Conservation (phyloP, 1,139 yeast genomes). For the Pneumocystis murina region DNA sequence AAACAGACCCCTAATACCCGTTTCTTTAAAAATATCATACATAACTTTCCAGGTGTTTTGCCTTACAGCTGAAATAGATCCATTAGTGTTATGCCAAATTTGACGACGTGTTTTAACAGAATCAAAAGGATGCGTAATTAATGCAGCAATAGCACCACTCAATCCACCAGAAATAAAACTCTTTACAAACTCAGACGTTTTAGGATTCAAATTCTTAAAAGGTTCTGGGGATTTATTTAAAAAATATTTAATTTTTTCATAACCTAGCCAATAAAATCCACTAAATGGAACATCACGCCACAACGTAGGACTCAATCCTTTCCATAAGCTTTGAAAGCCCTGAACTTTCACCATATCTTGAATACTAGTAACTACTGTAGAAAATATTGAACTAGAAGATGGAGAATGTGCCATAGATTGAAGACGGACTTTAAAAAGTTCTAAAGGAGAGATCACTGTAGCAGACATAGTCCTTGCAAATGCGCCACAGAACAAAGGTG, state of each 20-base stretch:
- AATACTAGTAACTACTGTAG: conserved; percentile 33
- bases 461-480: conserved; percentile 75
- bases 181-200: conserved; percentile 46
- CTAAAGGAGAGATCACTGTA: conserved; percentile 73
- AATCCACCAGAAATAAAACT: conserved; percentile 74
- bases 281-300: conserved; percentile 98
- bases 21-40: conserved; percentile 44
- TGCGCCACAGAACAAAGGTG: conserved; percentile 78
- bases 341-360: conserved; percentile 35
- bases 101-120: conserved; percentile 93
- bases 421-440: conserved; percentile 68
- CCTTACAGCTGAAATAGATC: conserved; percentile 2
- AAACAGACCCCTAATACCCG: conserved; percentile 65
- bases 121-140: conserved; percentile 85
- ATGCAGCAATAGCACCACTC: conserved; percentile 75
- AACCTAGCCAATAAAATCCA: conserved; percentile 86
- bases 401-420: conserved; percentile 39
- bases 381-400: conserved; percentile 6
- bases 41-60: conserved; percentile 50
- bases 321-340: conserved; percentile 59
- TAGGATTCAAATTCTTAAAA: conserved; percentile 22
- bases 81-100: conserved; percentile 29
- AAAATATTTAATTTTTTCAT: conserved; percentile 30
- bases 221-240: conserved; percentile 3
- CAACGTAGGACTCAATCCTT: conserved; percentile 71